A percentile compares a stretch with the other conserved stretches of the same genome.
Conservation (phyloP, 805 yeast species). For the Metschnikowia continentalis region DNA sequence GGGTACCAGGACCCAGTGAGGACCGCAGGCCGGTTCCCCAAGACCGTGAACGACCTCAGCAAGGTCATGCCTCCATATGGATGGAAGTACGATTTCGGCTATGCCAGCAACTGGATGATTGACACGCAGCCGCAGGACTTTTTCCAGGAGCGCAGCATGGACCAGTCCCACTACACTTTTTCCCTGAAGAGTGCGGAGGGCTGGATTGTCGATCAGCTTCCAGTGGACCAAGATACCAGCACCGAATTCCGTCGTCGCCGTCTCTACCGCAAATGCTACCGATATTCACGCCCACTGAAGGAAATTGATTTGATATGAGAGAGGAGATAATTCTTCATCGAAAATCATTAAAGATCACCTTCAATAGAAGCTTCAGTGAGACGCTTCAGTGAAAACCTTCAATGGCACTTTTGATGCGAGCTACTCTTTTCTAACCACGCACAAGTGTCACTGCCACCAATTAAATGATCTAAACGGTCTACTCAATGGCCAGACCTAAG, state of each 20-base stretch:
- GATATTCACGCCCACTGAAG: constrained; percentile 29
- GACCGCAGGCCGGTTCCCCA: constrained; percentile 51
- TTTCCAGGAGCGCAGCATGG: constrained; percentile 42
- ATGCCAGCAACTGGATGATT: constrained; percentile 57
- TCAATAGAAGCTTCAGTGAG: no score
- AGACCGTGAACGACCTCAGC: constrained; percentile 52
- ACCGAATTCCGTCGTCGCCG: constrained; percentile 57
- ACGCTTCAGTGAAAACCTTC: no score
- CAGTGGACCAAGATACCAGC: constrained; percentile 33
- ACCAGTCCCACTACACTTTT: constrained; percentile 18
- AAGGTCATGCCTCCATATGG: constrained; percentile 63
- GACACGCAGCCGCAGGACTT: constrained; percentile 54
- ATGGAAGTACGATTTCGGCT: constrained; percentile 63
- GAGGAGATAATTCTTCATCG: neutral
- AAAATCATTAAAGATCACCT: neutral
- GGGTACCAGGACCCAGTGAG: constrained; percentile 42
- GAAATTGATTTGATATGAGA: neutral
- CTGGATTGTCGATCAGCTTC: constrained; percentile 46
- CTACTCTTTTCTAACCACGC: no score
- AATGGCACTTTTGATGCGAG: no score
- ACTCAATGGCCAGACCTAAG: no score
- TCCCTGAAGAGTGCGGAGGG: constrained; percentile 35
- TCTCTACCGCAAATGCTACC: constrained; percentile 46
- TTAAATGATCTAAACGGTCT: no score
- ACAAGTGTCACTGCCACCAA: no score